phyloP scores from a whole-genome alignment of 495 filamentous ascomycete genomes.

The Neurospora sp. region DNA sequence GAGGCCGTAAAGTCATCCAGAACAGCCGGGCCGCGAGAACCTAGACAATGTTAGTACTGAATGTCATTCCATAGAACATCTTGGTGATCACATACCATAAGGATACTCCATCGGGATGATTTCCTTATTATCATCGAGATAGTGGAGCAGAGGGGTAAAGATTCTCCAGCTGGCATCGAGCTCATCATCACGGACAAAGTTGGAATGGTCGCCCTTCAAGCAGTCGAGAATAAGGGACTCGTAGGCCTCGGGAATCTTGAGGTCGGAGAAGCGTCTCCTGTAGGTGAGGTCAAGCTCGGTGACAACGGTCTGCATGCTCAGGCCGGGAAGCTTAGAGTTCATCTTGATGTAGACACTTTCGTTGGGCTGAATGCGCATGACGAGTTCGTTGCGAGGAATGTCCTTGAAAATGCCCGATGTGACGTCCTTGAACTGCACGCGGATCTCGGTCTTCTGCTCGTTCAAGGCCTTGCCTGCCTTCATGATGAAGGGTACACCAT shows the following conservation, averaged over 20 bases:
- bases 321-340: constrained; percentile 97
- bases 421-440: constrained; percentile 98
- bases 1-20: constrained; percentile 97
- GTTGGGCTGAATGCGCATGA: constrained; percentile 98
- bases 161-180: constrained; percentile 98
- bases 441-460: constrained; percentile 99
- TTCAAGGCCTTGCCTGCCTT: constrained; percentile 99
- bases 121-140: constrained; percentile 97
- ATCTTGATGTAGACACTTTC: constrained; percentile 99
- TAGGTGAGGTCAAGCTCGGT: constrained; percentile 99
- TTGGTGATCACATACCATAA: constrained; percentile 64
- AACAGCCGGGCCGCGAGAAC: constrained; percentile 91
- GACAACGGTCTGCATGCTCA: constrained; percentile 99
- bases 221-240: constrained; percentile 96
- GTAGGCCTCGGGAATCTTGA: constrained; percentile 99
- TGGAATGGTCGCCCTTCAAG: constrained; percentile 98
- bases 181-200: constrained; percentile 99
- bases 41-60: constrained; percentile 35
- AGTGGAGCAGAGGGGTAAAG: constrained; percentile 94
- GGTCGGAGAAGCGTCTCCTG: constrained; percentile 93
- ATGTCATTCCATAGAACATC: neutral
- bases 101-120: constrained; percentile 99
- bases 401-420: constrained; percentile 99
- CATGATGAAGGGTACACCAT: constrained; percentile 97
- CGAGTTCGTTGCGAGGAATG: constrained; percentile 97